These are phyloP conservation scores for Eimeria acervulina DNA, from an alignment of 169 alveolate genomes.

Conservation along the genomic window DNA sequence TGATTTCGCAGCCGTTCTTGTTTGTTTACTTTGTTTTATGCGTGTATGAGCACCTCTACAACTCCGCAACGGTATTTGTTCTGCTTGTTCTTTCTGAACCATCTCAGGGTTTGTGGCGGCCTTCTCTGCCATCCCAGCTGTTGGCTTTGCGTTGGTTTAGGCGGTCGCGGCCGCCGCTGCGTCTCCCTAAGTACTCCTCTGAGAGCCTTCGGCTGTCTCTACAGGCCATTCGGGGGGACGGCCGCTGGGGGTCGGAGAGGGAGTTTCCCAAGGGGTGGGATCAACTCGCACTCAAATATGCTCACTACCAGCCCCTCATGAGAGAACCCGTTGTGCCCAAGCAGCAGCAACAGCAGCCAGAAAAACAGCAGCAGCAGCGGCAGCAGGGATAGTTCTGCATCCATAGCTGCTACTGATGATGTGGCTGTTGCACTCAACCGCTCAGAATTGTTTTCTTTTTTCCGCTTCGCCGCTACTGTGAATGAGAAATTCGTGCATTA, in stretches of 20 bases:
- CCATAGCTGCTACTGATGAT: not conserved
- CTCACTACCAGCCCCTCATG: constrained; percentile 89
- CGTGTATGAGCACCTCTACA: not conserved
- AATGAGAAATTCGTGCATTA: not conserved
- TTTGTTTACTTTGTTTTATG: not conserved
- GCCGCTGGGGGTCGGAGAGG: constrained; percentile 94
- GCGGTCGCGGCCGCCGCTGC: constrained; percentile 85
- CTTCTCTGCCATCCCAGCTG: constrained; percentile 90
- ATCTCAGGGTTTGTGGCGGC: constrained; percentile 93
- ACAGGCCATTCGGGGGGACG: constrained; percentile 92
- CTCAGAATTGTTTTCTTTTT: not conserved
- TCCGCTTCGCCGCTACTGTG: not conserved
- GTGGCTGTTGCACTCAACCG: not conserved
- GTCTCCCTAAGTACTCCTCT: constrained; percentile 92
- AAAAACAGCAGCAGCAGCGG: not conserved
- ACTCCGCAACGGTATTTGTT: not conserved
- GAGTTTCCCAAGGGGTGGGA: constrained; percentile 94
- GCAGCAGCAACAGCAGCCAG: constrained; percentile 8
- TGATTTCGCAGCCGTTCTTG: not conserved
- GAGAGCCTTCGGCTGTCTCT: constrained; percentile 90
- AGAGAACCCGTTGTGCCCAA: constrained; percentile 29
- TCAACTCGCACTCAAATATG: constrained; percentile 90
- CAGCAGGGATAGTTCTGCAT: not conserved
- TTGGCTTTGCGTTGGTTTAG: constrained; percentile 91
- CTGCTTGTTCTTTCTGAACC: not conserved